phyloP scores from a whole-genome alignment of 106 monocot species.

The Cymbidium sinense region DNA sequence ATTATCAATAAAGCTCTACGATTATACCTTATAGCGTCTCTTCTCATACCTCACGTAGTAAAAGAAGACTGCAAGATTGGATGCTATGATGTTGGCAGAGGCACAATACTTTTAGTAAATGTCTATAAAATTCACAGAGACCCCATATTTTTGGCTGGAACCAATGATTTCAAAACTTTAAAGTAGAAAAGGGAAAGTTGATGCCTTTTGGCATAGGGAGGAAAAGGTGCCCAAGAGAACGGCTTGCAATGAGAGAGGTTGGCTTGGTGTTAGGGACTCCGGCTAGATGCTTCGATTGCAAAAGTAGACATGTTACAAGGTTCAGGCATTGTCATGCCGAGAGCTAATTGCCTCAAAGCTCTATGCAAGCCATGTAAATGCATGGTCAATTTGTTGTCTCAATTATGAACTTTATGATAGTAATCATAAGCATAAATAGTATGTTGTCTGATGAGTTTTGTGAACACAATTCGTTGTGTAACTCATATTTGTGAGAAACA shows the following conservation, averaged over 20 bases:
- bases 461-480: too few species aligned
- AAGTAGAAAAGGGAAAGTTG: neutral
- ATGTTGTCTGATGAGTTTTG: too few species aligned
- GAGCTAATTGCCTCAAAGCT: neutral
- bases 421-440: too few species aligned
- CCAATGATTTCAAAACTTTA: constrained; percentile 26
- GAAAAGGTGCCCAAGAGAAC: constrained; percentile 12
- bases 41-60: constrained; percentile 36
- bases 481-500: too few species aligned
- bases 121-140: constrained; percentile 42
- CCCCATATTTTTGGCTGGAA: constrained; percentile 25
- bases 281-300: constrained; percentile 20
- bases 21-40: constrained; percentile 25
- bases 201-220: constrained; percentile 16
- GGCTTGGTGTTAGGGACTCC: constrained; percentile 7
- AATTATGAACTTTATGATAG: neutral
- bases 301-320: constrained; percentile 31
- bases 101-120: constrained; percentile 36
- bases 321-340: constrained; percentile 5
- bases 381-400: neutral
- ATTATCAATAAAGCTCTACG: constrained; percentile 20
- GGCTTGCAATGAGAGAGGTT: constrained; percentile 7
- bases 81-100: constrained; percentile 13
- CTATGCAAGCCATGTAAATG: neutral
- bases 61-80: constrained; percentile 21